These are phyloP conservation scores for Populus hybrid DNA, from an alignment of 441 rosid genomes.

Conservation along the genomic window DNA sequence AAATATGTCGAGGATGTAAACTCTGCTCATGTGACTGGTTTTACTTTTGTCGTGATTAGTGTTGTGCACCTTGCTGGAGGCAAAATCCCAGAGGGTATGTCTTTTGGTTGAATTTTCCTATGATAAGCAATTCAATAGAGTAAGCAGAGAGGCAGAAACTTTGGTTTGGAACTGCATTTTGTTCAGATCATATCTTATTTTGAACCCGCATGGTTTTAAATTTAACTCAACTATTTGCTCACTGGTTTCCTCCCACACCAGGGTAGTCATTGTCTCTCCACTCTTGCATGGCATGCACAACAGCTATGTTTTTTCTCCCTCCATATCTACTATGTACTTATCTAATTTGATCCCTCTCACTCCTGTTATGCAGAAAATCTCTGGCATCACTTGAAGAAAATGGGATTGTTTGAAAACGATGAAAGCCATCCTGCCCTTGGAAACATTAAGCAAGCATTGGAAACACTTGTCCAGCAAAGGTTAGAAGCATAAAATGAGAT, in stretches of 20 bases:
- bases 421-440: conserved; percentile 72
- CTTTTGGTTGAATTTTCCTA: not conserved
- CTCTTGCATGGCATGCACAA: not conserved
- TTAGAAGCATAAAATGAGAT: conserved; percentile 23
- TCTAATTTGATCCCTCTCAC: not conserved
- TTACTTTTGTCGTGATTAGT: conserved; percentile 66
- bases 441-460: conserved; percentile 69
- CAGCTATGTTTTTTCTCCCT: not conserved
- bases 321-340: not conserved
- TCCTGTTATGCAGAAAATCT: conserved; percentile 46
- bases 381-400: conserved; percentile 72
- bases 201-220: no score
- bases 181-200: not conserved
- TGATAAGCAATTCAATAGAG: not conserved
- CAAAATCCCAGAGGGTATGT: conserved; percentile 69
- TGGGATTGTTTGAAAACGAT: conserved; percentile 65
- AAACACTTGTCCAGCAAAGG: conserved; percentile 85
- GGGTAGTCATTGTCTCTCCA: not conserved
- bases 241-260: not conserved
- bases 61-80: conserved; percentile 84
- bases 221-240: no score
- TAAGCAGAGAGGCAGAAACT: not conserved
- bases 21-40: conserved; percentile 56
- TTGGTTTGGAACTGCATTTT: not conserved
- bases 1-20: conserved; percentile 63